Evolutionary conservation across 2,329 filamentous ascomycete species (phyloP), one percentile per base, ranked within the genome.

Genomic region (Balansia obtecta): DNA sequence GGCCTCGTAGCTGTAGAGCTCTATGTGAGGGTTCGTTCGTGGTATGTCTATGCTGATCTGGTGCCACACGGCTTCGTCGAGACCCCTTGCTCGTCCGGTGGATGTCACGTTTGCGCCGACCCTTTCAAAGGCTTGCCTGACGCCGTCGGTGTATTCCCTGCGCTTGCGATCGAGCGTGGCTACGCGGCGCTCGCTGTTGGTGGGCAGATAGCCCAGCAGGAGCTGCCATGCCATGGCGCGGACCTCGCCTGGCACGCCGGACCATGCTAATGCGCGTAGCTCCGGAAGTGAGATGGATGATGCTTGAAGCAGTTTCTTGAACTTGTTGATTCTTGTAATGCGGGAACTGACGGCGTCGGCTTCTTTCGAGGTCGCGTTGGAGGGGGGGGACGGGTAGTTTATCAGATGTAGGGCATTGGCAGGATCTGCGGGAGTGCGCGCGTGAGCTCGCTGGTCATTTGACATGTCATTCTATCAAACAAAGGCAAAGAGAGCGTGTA

Each of bases 191-290:
- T 98, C 94, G 59, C 89, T 95, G 63, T 89, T 96, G n/a, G 91
- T 94, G 1, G 94, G 93, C 4, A 98, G 77, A 65, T 98, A 98
- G 52, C 91, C 93, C 22, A 98, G 79, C 18, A 98, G 75, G 22
- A 98, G 75, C 67, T 97, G 90, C 93, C 93, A 98, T n/a, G 91
- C 93, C 85, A 98, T 96, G 47, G 93, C 88, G 50, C 94, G 87
- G 16, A 98, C 89, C 70, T 98, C 94, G 59, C 88, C 85, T 0
- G 93, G 94, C 37, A 97, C 79, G 12, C 93, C 93, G 48, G 90
- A 93, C 93, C 94, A 98, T 32, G 93, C 89, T 33, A 89, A 75
- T 52, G 88, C 77, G 55, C 93, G 80, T 22, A 98, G 75, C 49
- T 97, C 91, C 16, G 85, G 73, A 2, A 97, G 70, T 2, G 88